Evolutionary conservation across 805 yeast genomes (phyloP), one percentile per base, ranked within the genome.

Genomic region (Wickerhamomyces sydowiorum): DNA sequence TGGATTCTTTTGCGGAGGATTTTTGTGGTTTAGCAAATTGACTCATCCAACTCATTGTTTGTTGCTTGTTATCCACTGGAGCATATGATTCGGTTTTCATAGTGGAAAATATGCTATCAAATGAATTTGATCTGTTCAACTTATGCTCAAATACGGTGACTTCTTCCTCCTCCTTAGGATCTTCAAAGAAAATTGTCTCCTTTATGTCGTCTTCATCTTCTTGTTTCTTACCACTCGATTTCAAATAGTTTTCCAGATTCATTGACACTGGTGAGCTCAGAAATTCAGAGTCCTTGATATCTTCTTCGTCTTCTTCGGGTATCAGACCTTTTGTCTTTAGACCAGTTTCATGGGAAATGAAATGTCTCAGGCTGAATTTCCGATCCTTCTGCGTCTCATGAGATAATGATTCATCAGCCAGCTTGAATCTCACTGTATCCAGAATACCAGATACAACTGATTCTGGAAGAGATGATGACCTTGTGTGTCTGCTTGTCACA

Each of bases 101-200:
- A 4, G 46, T 45, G 8, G 59, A 53, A 40, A 57, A 57, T 12
- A 57, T 52, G 31, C 56, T 50, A 39, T 57, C 60, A 43, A 57
- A 56, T 2, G 61, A 57, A 37, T 53, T 57, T 12, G 61, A 54
- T 47, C 61, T 49, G 43, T 54, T 54, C 36, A 57, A 46, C 23
- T 40, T 50, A 36, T 54, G 60, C 24, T 50, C 53, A 36, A 52
- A 56, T 1, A 30, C 33, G 4, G 21, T 17, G 22, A 30, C 22
- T 25, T 33, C 37, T 13, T 33, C 28, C 24, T 15, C 21, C 22
- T 32, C 23, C 2, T 7, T 10, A 12, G 30, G 35, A 21, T 23
- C 27, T n/a, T 24, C 10, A 5, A 27, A 7, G 14, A 7, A 17
- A 4, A 15, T 5, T 13, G 38, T 17, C 3, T 40, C 38, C 13